phyloP scores from a whole-genome alignment of 2,329 filamentous ascomycete species.

The Pseudocercospora vitis region DNA sequence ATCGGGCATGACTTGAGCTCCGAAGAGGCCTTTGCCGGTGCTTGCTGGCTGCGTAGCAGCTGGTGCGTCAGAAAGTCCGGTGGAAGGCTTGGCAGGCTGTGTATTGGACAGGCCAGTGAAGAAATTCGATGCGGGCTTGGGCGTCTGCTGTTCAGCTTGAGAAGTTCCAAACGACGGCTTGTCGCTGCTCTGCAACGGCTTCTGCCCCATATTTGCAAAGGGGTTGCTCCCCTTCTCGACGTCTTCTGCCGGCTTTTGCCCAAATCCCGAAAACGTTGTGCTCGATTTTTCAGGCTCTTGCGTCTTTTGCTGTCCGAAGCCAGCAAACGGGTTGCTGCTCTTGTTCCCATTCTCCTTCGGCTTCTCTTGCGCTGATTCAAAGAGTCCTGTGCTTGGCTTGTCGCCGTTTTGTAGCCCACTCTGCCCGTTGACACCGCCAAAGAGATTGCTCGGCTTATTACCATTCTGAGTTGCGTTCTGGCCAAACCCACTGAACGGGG shows the following conservation, averaged over 20 bases:
- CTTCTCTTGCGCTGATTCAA: slow-evolving; percentile 17
- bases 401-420: slow-evolving; percentile 9
- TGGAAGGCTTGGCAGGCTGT: slow-evolving; percentile 8
- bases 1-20: slow-evolving; percentile 10
- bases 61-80: slow-evolving; percentile 11
- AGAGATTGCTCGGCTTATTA: slow-evolving; percentile 9
- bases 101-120: slow-evolving; percentile 16
- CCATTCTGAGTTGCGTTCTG: slow-evolving; percentile 14
- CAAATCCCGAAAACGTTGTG: slow-evolving; percentile 6
- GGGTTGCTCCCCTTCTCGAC: slow-evolving; percentile 7
- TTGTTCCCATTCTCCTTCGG: slow-evolving; percentile 12
- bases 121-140: slow-evolving; percentile 7
- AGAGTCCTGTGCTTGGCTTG: slow-evolving; percentile 19
- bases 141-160: slow-evolving; percentile 9
- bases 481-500: slow-evolving; percentile 9
- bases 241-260: slow-evolving; percentile 8
- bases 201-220: slow-evolving; percentile 18
- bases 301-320: slow-evolving; percentile 9
- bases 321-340: not conserved
- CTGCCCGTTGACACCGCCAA: slow-evolving; percentile 11
- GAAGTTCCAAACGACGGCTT: slow-evolving; percentile 15
- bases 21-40: slow-evolving; percentile 22
- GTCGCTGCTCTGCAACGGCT: slow-evolving; percentile 10
- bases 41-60: slow-evolving; percentile 8
- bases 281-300: not conserved